These are phyloP conservation scores for Fusarium temperatum DNA, from an alignment of 2,329 filamentous ascomycete species.

Conservation along the genomic window DNA sequence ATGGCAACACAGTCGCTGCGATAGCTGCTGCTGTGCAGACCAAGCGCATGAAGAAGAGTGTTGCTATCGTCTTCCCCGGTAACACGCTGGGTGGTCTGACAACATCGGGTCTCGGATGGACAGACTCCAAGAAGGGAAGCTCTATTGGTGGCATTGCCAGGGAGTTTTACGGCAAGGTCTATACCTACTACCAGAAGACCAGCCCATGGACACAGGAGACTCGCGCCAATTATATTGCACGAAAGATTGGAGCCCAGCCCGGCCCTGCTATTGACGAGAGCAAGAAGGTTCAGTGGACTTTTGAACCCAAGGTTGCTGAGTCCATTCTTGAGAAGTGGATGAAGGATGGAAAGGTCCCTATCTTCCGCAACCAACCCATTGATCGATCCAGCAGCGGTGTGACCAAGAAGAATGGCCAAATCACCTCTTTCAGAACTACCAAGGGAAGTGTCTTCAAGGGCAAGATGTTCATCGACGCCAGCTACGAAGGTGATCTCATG, in stretches of 20 bases:
- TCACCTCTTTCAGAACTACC: slow-evolving; percentile 25
- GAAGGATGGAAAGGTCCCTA: slow-evolving; percentile 27
- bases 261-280: slow-evolving; percentile 29
- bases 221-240: slow-evolving; percentile 13
- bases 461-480: slow-evolving; percentile 37
- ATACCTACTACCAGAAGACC: slow-evolving; percentile 18
- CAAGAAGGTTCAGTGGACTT: slow-evolving; percentile 35
- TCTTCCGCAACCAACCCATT: slow-evolving; percentile 29
- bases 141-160: slow-evolving; percentile 33
- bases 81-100: slow-evolving; percentile 30
- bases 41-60: slow-evolving; percentile 31
- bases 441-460: slow-evolving; percentile 13
- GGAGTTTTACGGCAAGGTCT: slow-evolving; percentile 31
- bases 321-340: slow-evolving; percentile 28
- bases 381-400: slow-evolving; percentile 17
- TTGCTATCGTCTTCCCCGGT: slow-evolving; percentile 31
- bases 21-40: slow-evolving; percentile 32
- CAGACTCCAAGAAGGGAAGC: slow-evolving; percentile 33
- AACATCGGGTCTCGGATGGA: slow-evolving; percentile 33
- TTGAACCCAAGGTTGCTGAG: slow-evolving; percentile 35
- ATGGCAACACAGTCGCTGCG: slow-evolving; percentile 36
- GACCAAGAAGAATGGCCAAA: slow-evolving; percentile 20
- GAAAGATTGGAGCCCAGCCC: slow-evolving; percentile 29
- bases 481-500: slow-evolving; percentile 37
- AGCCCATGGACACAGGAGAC: slow-evolving; percentile 24